Evolutionary conservation across 805 yeast genomes (phyloP).

Genomic region (Zygosaccharomyces bisporus): DNA sequence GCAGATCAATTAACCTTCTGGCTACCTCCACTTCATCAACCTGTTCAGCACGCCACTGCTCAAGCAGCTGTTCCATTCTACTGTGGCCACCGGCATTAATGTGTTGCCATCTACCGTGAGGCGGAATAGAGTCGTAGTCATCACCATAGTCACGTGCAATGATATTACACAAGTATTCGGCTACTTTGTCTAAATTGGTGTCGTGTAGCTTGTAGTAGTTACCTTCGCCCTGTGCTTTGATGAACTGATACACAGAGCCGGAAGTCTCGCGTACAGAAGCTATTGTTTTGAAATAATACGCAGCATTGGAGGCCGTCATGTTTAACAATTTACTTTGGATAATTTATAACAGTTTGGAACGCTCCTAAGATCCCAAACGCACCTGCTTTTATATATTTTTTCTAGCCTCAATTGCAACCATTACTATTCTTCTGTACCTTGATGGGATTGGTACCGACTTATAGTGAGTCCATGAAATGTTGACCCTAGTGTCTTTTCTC

Average conservation of each 20-base stretch:
- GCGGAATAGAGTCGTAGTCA: conserved; percentile 48
- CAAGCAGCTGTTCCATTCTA: conserved; percentile 45
- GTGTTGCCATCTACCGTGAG: conserved; percentile 69
- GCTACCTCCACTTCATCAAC: conserved; percentile 45
- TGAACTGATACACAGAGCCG: conserved; percentile 39
- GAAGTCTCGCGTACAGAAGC: conserved; percentile 54
- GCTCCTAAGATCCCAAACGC: not conserved
- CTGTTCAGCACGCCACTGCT: conserved; percentile 36
- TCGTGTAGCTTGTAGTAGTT: conserved; percentile 44
- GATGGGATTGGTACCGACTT: too few relatives aligned
- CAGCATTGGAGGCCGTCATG: conserved; percentile 9
- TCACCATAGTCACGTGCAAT: conserved; percentile 45
- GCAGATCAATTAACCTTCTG: conserved; percentile 52
- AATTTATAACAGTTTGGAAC: not conserved
- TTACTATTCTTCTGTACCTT: not conserved
- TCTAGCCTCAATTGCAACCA: not conserved
- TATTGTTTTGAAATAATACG: conserved; percentile 44
- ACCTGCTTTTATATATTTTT: not conserved
- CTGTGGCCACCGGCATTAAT: conserved; percentile 48
- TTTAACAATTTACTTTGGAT: not conserved
- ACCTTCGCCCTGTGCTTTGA: conserved; percentile 31
- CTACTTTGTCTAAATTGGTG: conserved; percentile 40
- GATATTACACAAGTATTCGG: conserved; percentile 45
- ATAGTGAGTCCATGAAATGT: not conserved
- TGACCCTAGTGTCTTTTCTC: not conserved